Evolutionary conservation across 2,329 filamentous ascomycete species (phyloP).

Genomic region (Podosphaera aphanis): DNA sequence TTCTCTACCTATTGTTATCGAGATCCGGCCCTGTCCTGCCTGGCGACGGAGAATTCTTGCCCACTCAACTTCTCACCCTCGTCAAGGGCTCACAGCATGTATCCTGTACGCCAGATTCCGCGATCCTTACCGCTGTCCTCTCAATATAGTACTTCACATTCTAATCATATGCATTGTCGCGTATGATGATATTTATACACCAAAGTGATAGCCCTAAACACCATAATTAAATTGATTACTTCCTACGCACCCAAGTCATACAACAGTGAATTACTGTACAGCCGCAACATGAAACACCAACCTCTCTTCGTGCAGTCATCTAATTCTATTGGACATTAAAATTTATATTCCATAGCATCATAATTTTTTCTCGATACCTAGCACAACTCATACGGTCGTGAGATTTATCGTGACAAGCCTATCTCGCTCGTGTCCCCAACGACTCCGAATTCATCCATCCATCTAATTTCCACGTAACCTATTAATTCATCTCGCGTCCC

Average conservation of each 20-base stretch:
- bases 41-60: neutral
- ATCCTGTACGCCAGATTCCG: neutral
- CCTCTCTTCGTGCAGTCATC: neutral
- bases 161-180: neutral
- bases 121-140: neutral
- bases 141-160: neutral
- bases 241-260: neutral
- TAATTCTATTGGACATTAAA: neutral
- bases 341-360: neutral
- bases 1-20: neutral
- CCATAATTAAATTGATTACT: neutral
- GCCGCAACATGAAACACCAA: neutral
- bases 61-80: neutral
- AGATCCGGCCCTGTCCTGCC: neutral
- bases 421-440: neutral
- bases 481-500: neutral
- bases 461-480: neutral
- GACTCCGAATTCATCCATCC: neutral
- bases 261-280: neutral
- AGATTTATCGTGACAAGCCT: neutral
- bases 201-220: neutral
- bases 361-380: neutral
- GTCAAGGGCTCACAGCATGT: neutral
- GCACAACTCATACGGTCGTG: neutral
- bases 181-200: neutral